Base-by-base conservation (phyloP, 1,284 basidiomycete genomes). In the Agroathelia rolfsii region DNA sequence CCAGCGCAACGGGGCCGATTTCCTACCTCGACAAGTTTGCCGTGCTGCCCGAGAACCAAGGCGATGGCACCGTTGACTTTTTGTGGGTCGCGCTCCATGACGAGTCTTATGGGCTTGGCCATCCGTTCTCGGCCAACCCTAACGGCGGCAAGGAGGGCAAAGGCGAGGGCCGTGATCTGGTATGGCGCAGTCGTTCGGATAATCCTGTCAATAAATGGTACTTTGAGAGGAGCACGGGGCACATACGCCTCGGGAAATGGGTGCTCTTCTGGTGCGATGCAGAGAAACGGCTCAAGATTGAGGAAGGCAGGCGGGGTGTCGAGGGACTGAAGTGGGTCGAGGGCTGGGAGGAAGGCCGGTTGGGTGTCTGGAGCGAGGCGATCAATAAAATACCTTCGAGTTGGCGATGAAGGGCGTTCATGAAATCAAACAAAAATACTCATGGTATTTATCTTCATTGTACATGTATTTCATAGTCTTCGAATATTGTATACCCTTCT, bases 131-230 rank as follows among this genome's bases (percentile, higher is more conserved):
- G 34, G 81, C 88, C 41, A 99, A 99, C 56, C 87, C 93, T 17
- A 90, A 92, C 41, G 94, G 94, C 3, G 92, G 92, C 7, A 78
- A 86, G 46, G 75, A 79, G 34, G 95, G 94, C 24, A 69, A 76
- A 40, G 95, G 94, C 18, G 72, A 80, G 49, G 92, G 92, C n/a
- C 68, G 79, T 25, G 94, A 98, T 55, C 70, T 99, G 36, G 89
- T 98, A 18, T 99, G 94, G 94, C 77, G 95, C 40, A 85, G 79
- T 48, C 72, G 95, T 35, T 71, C 79, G 7, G 73, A 94, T 57
- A 99, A 99, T 55, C 92, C 92, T 0, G 80, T 98, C 35, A 99
- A 99, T 60, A 94, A 93, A 57, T 99, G 95, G 95, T 99, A 99
- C 61, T 96, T 90, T 48, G 95, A 99, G 55, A 77, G 95, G 21